These are phyloP conservation scores for Sugiyamaella novakii DNA, from an alignment of 1,139 yeast genomes.

Conservation along the genomic window DNA sequence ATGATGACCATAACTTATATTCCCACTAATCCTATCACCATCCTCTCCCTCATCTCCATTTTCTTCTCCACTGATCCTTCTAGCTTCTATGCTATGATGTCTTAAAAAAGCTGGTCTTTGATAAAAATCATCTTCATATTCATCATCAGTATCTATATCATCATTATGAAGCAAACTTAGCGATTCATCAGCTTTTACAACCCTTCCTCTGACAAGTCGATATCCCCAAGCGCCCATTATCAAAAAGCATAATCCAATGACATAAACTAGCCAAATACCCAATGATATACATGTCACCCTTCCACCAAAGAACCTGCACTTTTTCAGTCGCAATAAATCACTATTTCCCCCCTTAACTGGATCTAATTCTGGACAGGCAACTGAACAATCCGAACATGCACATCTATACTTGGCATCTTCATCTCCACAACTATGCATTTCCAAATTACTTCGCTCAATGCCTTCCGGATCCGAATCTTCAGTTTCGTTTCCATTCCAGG, in stretches of 20 bases:
- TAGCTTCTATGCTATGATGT: slow-evolving; percentile 11
- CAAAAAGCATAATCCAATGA: slow-evolving; percentile 2
- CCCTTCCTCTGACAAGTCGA: slow-evolving; percentile 5
- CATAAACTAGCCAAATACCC: slow-evolving; percentile 57
- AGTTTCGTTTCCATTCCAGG: slow-evolving; percentile 44
- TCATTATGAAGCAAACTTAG: slow-evolving; percentile 28
- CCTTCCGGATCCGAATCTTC: slow-evolving; percentile 35
- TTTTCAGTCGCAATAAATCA: neutral
- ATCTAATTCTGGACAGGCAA: slow-evolving; percentile 68
- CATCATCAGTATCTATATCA: slow-evolving; percentile 33
- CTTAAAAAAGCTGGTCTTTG: slow-evolving; percentile 28
- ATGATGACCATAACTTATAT: slow-evolving; percentile 7
- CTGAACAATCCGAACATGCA: slow-evolving; percentile 88
- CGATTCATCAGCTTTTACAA: slow-evolving; percentile 12
- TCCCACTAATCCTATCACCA: neutral
- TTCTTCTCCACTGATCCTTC: slow-evolving; percentile 3
- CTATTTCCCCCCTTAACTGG: slow-evolving; percentile 41
- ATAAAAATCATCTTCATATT: slow-evolving; percentile 36
- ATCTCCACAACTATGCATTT: slow-evolving; percentile 61
- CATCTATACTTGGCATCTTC: slow-evolving; percentile 61
- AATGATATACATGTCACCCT: slow-evolving; percentile 60
- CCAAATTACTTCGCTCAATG: slow-evolving; percentile 40
- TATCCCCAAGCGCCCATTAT: slow-evolving; percentile 8
- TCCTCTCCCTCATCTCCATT: neutral
- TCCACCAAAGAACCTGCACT: slow-evolving; percentile 15